Percentiles rank a stretch among this genome's conserved stretches.
phyloP scores from a whole-genome alignment of 2,329 filamentous ascomycete genomes.

The Alternaria sp. region DNA sequence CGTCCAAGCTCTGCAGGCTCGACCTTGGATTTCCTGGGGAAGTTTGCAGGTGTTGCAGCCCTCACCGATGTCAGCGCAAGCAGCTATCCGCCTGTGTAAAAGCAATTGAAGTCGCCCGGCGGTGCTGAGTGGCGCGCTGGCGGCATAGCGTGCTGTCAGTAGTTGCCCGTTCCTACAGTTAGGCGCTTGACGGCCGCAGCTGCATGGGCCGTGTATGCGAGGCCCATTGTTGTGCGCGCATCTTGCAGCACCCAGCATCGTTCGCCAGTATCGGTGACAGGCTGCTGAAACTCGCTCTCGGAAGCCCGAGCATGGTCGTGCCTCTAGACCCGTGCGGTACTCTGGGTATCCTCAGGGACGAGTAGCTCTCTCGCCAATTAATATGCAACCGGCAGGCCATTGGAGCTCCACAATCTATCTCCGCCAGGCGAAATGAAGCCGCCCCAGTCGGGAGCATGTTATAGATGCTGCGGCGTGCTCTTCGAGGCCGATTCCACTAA shows the following conservation, averaged over 20 bases:
- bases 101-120: background rate
- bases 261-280: conserved; percentile 23
- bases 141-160: conserved; percentile 24
- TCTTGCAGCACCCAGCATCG: conserved; percentile 23
- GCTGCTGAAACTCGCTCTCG: conserved; percentile 36
- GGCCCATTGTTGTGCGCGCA: conserved; percentile 27
- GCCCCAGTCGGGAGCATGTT: conserved; percentile 10
- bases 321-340: conserved; percentile 7
- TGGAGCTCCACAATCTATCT: conserved; percentile 25
- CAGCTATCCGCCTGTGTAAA: background rate
- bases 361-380: conserved; percentile 18
- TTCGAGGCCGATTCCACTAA: background rate
- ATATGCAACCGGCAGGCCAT: conserved; percentile 21
- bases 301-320: conserved; percentile 13
- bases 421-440: conserved; percentile 22
- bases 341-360: conserved; percentile 22
- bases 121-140: conserved; percentile 4
- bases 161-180: conserved; percentile 29
- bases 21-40: conserved; percentile 15
- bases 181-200: conserved; percentile 26
- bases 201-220: conserved; percentile 25
- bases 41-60: conserved; percentile 4
- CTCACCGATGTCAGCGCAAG: conserved; percentile 9
- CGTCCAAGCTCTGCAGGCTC: conserved; percentile 16
- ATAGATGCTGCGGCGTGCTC: conserved; percentile 8